Evolutionary conservation across 2,329 filamentous ascomycete genomes (phyloP), one percentile per base, ranked within the genome.

Genomic region (Pseudocercospora fuligena): DNA sequence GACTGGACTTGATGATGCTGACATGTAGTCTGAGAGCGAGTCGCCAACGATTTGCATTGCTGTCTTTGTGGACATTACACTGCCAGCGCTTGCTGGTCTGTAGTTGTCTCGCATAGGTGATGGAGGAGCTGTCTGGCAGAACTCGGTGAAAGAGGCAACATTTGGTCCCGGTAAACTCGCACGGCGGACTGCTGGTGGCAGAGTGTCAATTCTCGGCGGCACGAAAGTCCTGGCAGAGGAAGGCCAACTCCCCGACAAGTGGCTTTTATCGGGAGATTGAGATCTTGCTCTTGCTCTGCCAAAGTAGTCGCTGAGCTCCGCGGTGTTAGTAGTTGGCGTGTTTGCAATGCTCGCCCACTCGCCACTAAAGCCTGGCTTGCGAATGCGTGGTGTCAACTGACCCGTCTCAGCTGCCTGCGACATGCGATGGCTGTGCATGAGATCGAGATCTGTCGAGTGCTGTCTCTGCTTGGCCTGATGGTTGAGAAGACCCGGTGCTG

Each of bases 391-490:
- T 11, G 72, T 73, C 25, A 85, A 76, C 68, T 84, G 82, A 16
- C 83, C 83, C 40, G 81, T 84, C 73, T 85, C 83, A 19, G 83
- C 83, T 33, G 82, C 82, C 68, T 84, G 83, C 5, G 82, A 84
- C 62, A 82, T 74, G 33, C 83, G 82, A 69, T 84, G 82, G 65
- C 73, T 82, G 63, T 82, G 78, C 63, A 84, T 80, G 27, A 83
- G 73, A 51, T 78, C 73, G 11, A 78, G 67, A 56, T 77, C 76
- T 1, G 65, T 25, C 21, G 75, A 73, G 31, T 69, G 66, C 27
- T 73, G 61, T 33, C 69, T 66, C 21, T 69, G 69, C 66, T 63
- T 40, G 62, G 19, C 25, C 54, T 64, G 47, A 16, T 62, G 61
- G 14, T 61, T 73, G 7, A 75, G 66, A 11, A 76, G 60, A 19